Percentiles rank a stretch among this genome's conserved stretches.
Conservation (phyloP, 768 basidiomycete species). For the Pleurotus tuoliensis region DNA sequence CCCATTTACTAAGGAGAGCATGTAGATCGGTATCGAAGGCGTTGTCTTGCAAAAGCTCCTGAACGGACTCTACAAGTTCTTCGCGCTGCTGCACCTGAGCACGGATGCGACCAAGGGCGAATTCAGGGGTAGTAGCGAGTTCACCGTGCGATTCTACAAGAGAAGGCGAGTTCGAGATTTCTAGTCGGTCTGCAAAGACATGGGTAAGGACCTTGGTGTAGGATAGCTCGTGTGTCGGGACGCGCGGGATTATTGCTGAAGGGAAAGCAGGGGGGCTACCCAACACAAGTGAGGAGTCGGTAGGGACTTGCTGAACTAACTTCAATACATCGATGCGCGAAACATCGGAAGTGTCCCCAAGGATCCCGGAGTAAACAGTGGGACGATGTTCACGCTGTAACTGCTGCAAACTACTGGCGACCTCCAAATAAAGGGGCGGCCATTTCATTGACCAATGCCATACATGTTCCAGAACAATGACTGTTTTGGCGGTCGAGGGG, state of each 20-base stretch:
- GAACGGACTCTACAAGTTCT: conserved; percentile 60
- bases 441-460: conserved; percentile 76
- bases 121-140: conserved; percentile 88
- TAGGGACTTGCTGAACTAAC: conserved; percentile 42
- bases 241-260: conserved; percentile 42
- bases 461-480: conserved; percentile 83
- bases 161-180: conserved; percentile 81
- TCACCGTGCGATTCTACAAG: conserved; percentile 67
- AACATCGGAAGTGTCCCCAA: conserved; percentile 46
- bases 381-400: conserved; percentile 45
- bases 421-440: conserved; percentile 83
- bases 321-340: conserved; percentile 42
- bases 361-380: conserved; percentile 55
- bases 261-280: conserved; percentile 29
- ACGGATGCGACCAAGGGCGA: conserved; percentile 87
- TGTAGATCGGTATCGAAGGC: conserved; percentile 55
- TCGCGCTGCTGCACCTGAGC: conserved; percentile 76
- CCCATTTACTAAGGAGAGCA: conserved; percentile 74
- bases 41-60: conserved; percentile 51
- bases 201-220: conserved; percentile 88
- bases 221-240: conserved; percentile 88
- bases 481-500: conserved; percentile 56
- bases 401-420: conserved; percentile 68
- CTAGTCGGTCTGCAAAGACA: conserved; percentile 74
- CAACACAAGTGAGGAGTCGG: conserved; percentile 38